Conservation (phyloP, 345 rosid genomes). For the Erodium maritimum region DNA sequence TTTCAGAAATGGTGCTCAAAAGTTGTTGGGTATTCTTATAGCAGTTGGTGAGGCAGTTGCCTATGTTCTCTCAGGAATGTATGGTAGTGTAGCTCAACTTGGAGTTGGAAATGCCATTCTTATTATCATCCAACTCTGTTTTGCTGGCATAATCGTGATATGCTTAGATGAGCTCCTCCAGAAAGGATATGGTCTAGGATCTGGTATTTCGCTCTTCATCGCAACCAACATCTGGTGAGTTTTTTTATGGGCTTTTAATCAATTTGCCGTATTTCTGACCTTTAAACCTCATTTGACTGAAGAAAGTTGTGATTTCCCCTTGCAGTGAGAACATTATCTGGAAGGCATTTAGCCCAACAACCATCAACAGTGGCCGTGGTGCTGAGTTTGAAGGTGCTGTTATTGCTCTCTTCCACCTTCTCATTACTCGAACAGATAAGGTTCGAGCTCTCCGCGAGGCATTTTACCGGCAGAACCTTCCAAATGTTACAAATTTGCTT, state of each 20-base stretch:
- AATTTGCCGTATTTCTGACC: not conserved
- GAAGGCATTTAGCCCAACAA: constrained; percentile 87
- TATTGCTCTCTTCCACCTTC: constrained; percentile 68
- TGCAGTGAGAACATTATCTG: constrained; percentile 75
- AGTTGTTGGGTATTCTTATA: constrained; percentile 63
- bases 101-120: constrained; percentile 80
- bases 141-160: constrained; percentile 73
- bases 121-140: constrained; percentile 67
- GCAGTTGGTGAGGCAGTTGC: constrained; percentile 82
- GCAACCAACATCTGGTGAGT: constrained; percentile 78
- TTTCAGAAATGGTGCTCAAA: constrained; percentile 71
- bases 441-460: constrained; percentile 78
- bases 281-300: not conserved
- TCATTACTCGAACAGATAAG: constrained; percentile 66
- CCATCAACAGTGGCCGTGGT: constrained; percentile 79
- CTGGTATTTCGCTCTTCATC: constrained; percentile 82
- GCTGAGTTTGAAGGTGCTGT: constrained; percentile 95
- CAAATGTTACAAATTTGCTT: constrained; percentile 75
- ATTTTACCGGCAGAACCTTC: constrained; percentile 80
- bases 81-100: constrained; percentile 66
- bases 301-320: constrained; percentile 4
- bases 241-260: not conserved
- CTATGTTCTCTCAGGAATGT: constrained; percentile 76
- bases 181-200: constrained; percentile 73
- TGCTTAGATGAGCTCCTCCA: constrained; percentile 82